phyloP scores from a whole-genome alignment of 306 rosid species.

The Fragaria ananassa region DNA sequence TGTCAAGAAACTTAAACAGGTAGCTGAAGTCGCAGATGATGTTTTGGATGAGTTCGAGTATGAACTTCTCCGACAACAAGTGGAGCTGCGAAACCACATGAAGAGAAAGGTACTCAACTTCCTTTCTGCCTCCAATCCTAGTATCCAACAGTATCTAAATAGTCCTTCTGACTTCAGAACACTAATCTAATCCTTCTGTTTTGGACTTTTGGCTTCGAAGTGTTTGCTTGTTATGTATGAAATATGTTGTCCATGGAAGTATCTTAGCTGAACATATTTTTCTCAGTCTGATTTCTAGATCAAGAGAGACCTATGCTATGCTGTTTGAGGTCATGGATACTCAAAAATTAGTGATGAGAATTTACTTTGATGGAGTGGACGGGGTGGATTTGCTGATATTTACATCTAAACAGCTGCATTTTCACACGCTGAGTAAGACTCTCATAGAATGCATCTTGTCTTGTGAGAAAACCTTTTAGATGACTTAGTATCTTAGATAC shows the following conservation, averaged over 20 bases:
- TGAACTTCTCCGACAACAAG: no score
- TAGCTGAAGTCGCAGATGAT: no score
- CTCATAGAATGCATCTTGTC: background rate
- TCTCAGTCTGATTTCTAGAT: constrained; percentile 34
- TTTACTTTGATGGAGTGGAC: constrained; percentile 28
- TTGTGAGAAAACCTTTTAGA: background rate
- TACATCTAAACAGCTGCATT: constrained; percentile 48
- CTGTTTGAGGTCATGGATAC: constrained; percentile 50
- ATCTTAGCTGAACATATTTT: constrained; percentile 16
- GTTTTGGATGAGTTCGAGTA: no score
- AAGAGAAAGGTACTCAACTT: no score
- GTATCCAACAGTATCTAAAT: no score
- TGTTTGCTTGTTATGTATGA: background rate
- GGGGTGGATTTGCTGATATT: constrained; percentile 59
- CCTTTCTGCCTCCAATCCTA: no score
- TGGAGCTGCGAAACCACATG: no score
- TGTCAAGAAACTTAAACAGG: no score
- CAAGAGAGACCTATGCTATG: constrained; percentile 25
- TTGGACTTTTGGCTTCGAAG: constrained; percentile 16
- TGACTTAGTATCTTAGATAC: background rate
- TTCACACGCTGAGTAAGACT: constrained; percentile 44
- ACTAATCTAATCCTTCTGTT: no score
- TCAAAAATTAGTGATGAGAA: constrained; percentile 44
- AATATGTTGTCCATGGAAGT: constrained; percentile 4
- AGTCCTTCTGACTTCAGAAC: no score